Evolutionary conservation across 2,329 filamentous ascomycete genomes (phyloP), one percentile per base, ranked within the genome.

Genomic region (Colletotrichum ledebouriae): DNA sequence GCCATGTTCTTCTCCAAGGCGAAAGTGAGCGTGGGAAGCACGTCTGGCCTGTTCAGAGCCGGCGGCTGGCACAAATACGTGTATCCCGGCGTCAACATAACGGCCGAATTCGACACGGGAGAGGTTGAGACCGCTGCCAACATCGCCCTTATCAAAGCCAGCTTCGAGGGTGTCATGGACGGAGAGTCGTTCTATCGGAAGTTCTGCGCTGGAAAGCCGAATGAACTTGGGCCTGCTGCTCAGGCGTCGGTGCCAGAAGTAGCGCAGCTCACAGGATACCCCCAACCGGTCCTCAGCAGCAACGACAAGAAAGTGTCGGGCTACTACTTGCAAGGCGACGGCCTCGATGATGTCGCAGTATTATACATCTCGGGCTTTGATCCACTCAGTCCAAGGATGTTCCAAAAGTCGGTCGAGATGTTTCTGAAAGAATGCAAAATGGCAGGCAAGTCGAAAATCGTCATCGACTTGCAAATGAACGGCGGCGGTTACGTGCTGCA

Each of bases 391-490:
- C 67, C 74, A 3, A 52, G 70, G 25, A 75, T 79, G 52, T 76
- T 81, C 46, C 73, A 76, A 46, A 67, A 76, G 13, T 76, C 77
- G 12, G 69, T 75, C 2, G 57, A 71, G 29, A n/a, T 57, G 1
- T 77, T 76, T 63, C 68, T 76, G 10, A 58, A 34, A 13, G 34
- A 55, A 11, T 74, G 72, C 34, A 80, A 80, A 61, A 78, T 79
- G 6, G 82, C 80, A 2, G 85, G 84, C 68, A 89, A 88, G 77
- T 88, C 82, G 39, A 88, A 87, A 75, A 82, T 90, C 0, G 83
- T 90, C 22, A 79, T 91, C 41, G 87, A 90, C 71, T 76, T 90
- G 10, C 83, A 47, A 9, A 82, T 81, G 53, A 90, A 90, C 71
- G 83, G 82, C 3, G 88, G 88, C 42, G 88, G 88, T 15, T 83